Evolutionary conservation across 1,139 yeast genomes (phyloP).

Genomic region (Geotrichum phurueaensis): DNA sequence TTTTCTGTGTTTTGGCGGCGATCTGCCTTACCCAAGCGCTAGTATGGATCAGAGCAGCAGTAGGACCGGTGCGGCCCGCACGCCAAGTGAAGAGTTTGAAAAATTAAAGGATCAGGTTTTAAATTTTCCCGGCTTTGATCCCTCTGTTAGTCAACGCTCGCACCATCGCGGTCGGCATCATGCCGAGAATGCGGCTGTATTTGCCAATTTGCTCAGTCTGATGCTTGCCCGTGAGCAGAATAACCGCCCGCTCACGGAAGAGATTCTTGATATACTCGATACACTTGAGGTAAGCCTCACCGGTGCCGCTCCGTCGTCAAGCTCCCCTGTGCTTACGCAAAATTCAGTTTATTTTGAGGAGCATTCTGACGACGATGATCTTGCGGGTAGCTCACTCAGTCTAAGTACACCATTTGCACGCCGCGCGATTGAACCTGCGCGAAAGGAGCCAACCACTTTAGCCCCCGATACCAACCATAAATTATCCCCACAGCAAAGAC

Average conservation of each 20-base stretch:
- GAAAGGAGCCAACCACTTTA: neutral
- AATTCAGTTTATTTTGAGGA: neutral
- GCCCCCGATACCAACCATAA: neutral
- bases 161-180: neutral
- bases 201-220: slow-evolving; percentile 38
- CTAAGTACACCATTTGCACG: neutral
- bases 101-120: slow-evolving; percentile 41
- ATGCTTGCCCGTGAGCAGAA: slow-evolving; percentile 37
- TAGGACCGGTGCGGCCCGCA: neutral
- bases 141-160: neutral
- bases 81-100: slow-evolving; percentile 28
- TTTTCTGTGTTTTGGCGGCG: slow-evolving; percentile 58
- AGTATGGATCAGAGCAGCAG: slow-evolving; percentile 2
- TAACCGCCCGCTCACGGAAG: slow-evolving; percentile 37
- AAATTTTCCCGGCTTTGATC: slow-evolving; percentile 33
- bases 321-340: neutral
- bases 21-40: slow-evolving; percentile 48
- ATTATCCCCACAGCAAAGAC: neutral
- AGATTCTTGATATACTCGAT: neutral
- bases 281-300: neutral
- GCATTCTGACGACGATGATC: neutral
- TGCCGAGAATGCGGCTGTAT: slow-evolving; percentile 29
- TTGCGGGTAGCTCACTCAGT: neutral
- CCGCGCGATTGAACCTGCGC: neutral
- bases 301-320: neutral